Evolutionary conservation across 495 filamentous ascomycete species (phyloP).

Genomic region (Pyrenopolyporus hunteri): DNA sequence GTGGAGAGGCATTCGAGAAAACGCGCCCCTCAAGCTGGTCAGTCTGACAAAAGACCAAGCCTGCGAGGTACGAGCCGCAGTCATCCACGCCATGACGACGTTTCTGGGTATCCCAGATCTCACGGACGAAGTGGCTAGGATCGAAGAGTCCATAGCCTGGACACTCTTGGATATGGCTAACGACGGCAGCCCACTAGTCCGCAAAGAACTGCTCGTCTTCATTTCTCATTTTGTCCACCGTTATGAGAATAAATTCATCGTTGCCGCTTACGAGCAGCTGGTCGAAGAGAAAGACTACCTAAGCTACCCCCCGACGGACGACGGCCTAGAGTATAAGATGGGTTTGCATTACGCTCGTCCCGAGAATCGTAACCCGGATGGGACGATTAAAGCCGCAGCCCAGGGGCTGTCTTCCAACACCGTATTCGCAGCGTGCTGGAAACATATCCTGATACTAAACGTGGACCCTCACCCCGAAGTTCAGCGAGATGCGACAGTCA

Average conservation of each 20-base stretch:
- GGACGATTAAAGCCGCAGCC: conserved; percentile 54
- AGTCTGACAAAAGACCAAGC: conserved; percentile 84
- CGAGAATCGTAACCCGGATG: conserved; percentile 57
- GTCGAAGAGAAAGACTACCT: conserved; percentile 79
- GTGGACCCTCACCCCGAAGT: conserved; percentile 96
- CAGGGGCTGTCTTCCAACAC: conserved; percentile 78
- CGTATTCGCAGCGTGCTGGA: conserved; percentile 91
- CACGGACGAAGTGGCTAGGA: conserved; percentile 85
- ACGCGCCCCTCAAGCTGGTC: conserved; percentile 78
- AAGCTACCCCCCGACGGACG: conserved; percentile 54
- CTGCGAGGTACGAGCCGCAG: conserved; percentile 93
- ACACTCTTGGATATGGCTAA: conserved; percentile 84
- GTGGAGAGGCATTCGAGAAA: conserved; percentile 86
- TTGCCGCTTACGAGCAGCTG: conserved; percentile 90
- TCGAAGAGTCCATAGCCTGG: conserved; percentile 87
- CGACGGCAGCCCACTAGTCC: conserved; percentile 90
- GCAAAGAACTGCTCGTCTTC: conserved; percentile 91
- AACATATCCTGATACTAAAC: conserved; percentile 85
- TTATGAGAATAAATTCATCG: conserved; percentile 90
- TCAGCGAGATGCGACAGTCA: conserved; percentile 76
- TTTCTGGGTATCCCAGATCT: conserved; percentile 94
- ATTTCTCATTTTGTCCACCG: conserved; percentile 89
- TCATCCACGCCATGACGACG: conserved; percentile 88
- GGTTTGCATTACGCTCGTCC: conserved; percentile 58
- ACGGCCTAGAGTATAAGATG: conserved; percentile 61